phyloP scores from a whole-genome alignment of 1,284 basidiomycete species.

The Heterobasidion parviporum region DNA sequence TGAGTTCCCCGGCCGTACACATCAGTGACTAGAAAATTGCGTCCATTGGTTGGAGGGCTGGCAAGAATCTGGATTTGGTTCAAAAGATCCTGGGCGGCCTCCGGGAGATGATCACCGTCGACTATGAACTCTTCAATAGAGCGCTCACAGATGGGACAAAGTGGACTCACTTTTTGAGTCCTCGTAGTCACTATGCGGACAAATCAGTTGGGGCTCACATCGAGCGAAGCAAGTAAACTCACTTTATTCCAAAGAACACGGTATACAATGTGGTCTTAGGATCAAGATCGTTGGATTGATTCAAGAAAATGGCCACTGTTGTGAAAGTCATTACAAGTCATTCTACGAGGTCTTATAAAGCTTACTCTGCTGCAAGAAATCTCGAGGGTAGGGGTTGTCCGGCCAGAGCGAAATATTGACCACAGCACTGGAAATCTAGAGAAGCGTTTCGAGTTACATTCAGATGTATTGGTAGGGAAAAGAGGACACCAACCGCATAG shows the following conservation, averaged over 20 bases:
- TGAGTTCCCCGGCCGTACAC: slow-evolving; percentile 22
- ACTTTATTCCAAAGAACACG: slow-evolving; percentile 32
- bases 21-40: slow-evolving; percentile 23
- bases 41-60: slow-evolving; percentile 19
- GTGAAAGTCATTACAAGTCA: neutral
- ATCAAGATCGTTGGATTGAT: slow-evolving; percentile 23
- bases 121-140: slow-evolving; percentile 9
- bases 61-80: slow-evolving; percentile 23
- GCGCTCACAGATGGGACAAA: neutral
- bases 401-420: slow-evolving; percentile 22
- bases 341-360: neutral
- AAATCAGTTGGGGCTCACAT: neutral
- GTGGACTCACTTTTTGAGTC: slow-evolving; percentile 18
- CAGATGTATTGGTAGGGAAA: slow-evolving; percentile 24
- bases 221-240: slow-evolving; percentile 5
- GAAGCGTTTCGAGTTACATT: slow-evolving; percentile 5
- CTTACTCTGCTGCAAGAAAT: slow-evolving; percentile 26
- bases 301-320: slow-evolving; percentile 21
- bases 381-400: slow-evolving; percentile 17
- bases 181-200: slow-evolving; percentile 17
- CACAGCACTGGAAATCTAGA: slow-evolving; percentile 20
- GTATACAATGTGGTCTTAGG: slow-evolving; percentile 24
- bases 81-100: slow-evolving; percentile 25
- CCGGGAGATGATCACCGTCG: slow-evolving; percentile 25
- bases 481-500: slow-evolving; percentile 24